Evolutionary conservation across 352 stramenopile genomes (phyloP).

Genomic region (Globisporangium paddicum): DNA sequence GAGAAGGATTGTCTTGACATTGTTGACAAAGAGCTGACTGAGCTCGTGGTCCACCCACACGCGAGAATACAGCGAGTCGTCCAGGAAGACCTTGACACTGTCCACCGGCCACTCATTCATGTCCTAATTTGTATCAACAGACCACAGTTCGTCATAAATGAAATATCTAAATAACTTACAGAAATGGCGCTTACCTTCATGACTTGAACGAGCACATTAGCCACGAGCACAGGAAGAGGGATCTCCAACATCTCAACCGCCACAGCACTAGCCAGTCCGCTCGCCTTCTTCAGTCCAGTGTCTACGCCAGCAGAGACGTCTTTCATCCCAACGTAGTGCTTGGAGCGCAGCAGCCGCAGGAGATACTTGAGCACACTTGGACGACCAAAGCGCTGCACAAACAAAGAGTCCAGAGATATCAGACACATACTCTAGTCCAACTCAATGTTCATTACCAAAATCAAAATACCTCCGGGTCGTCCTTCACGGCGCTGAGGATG

Average conservation of each 20-base stretch:
- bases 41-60: constrained; percentile 83
- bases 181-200: constrained; percentile 35
- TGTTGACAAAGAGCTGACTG: constrained; percentile 70
- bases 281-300: constrained; percentile 21
- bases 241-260: constrained; percentile 42
- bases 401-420: background rate
- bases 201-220: constrained; percentile 66
- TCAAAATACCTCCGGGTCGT: constrained; percentile 34
- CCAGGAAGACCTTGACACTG: constrained; percentile 84
- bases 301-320: constrained; percentile 14
- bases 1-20: constrained; percentile 70
- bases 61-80: constrained; percentile 76
- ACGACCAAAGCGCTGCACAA: constrained; percentile 37
- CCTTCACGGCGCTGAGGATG: constrained; percentile 52
- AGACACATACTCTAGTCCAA: background rate
- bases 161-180: background rate
- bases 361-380: constrained; percentile 73
- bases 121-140: constrained; percentile 22
- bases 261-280: constrained; percentile 11
- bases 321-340: constrained; percentile 63
- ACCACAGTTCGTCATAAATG: background rate
- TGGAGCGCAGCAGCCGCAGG: constrained; percentile 70
- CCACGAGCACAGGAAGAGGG: constrained; percentile 60
- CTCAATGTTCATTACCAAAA: background rate
- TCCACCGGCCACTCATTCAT: constrained; percentile 62